phyloP scores from a whole-genome alignment of 2,329 filamentous ascomycete species.

The Helicocarpus griseus region DNA sequence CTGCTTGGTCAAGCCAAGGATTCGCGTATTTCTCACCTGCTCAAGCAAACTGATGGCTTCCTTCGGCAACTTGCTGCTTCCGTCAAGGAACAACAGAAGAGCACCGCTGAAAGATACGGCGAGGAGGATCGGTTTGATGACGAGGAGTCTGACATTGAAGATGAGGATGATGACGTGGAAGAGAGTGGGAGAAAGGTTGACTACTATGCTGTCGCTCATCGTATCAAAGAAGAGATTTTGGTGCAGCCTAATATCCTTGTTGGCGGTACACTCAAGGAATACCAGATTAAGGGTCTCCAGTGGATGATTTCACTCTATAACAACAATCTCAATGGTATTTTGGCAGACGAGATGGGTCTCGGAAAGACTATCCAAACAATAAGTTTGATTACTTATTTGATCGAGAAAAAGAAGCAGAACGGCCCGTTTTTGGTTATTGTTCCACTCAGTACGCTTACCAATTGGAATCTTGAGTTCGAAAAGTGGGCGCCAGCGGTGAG shows the following conservation, averaged over 20 bases:
- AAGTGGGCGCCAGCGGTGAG: constrained; percentile 89
- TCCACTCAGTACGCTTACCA: constrained; percentile 89
- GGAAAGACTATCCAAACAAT: constrained; percentile 99
- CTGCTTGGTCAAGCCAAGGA: constrained; percentile 97
- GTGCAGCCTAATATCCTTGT: constrained; percentile 77
- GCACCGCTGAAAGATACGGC: constrained; percentile 68
- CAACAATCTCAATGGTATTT: constrained; percentile 98
- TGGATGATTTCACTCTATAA: constrained; percentile 99
- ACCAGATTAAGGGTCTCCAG: constrained; percentile 95
- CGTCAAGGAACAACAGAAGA: constrained; percentile 86
- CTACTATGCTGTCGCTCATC: constrained; percentile 97
- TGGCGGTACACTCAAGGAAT: constrained; percentile 89
- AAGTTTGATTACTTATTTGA: constrained; percentile 91
- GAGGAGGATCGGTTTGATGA: constrained; percentile 47
- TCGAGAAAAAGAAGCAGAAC: constrained; percentile 84
- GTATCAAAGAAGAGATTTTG: constrained; percentile 83
- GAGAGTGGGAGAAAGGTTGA: constrained; percentile 72
- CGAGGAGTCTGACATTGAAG: constrained; percentile 56
- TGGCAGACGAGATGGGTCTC: constrained; percentile 99
- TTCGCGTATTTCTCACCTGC: constrained; percentile 94
- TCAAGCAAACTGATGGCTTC: constrained; percentile 96
- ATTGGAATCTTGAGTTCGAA: constrained; percentile 98
- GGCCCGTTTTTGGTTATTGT: constrained; percentile 96
- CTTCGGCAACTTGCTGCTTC: constrained; percentile 89
- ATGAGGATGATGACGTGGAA: constrained; percentile 60